A percentile compares a stretch with the other conserved stretches of the same genome.
phyloP scores from a whole-genome alignment of 1,284 basidiomycete species.

The Cryptococcus sp. region DNA sequence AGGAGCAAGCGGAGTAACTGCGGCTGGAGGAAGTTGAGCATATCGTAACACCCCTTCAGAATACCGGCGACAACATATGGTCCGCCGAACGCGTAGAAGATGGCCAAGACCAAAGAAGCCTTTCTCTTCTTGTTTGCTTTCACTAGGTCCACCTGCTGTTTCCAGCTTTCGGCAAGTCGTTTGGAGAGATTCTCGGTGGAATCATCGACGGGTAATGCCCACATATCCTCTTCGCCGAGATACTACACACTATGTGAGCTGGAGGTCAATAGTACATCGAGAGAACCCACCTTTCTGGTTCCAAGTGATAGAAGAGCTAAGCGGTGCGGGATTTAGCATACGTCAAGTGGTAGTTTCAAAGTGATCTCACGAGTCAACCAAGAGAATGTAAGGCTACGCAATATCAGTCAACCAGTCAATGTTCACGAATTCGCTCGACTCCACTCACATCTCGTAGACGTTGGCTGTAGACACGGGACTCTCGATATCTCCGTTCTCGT shows the following conservation, averaged over 20 bases:
- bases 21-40: slow-evolving; percentile 81
- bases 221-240: slow-evolving; percentile 77
- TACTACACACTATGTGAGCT: slow-evolving; percentile 39
- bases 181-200: slow-evolving; percentile 71
- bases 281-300: slow-evolving; percentile 29
- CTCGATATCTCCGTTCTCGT: slow-evolving; percentile 61
- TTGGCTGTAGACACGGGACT: slow-evolving; percentile 79
- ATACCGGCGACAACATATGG: slow-evolving; percentile 69
- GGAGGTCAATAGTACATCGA: neutral
- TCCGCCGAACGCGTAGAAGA: slow-evolving; percentile 74
- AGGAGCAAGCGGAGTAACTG: slow-evolving; percentile 81
- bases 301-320: slow-evolving; percentile 41
- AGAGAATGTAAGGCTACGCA: slow-evolving; percentile 45
- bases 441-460: slow-evolving; percentile 59
- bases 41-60: slow-evolving; percentile 77
- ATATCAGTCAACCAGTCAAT: slow-evolving; percentile 44
- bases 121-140: slow-evolving; percentile 62
- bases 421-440: neutral
- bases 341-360: neutral
- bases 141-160: slow-evolving; percentile 41
- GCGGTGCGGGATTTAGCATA: neutral
- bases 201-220: slow-evolving; percentile 66
- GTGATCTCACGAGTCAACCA: slow-evolving; percentile 41
- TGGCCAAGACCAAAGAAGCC: slow-evolving; percentile 70
- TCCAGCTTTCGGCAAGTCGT: slow-evolving; percentile 60